Base-by-base conservation (phyloP, 2,329 filamentous ascomycete genomes). In the Penicillium italicum region DNA sequence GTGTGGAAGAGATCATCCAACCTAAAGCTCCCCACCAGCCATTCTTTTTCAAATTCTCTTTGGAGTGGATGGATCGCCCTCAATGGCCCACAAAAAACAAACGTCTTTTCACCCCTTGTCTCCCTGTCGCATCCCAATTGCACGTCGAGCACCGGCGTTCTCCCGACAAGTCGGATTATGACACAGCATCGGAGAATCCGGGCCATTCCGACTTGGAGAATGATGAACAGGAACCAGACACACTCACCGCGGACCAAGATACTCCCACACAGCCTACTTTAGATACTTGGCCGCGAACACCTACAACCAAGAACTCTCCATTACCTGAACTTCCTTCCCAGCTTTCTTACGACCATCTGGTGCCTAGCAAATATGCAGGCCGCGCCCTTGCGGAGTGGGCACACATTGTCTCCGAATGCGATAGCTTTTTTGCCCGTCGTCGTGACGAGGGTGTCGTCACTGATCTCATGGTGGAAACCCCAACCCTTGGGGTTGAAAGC, bases 31-130 rank as follows among this genome's bases (percentile, higher is more conserved):
- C 71, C 44, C 81, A 84, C 61, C 82, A 82, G 54, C 77, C 75
- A 38, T 85, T 82, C 62, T 83, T 79, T 59, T 88, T 88, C 76
- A 85, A 84, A 57, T 88, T 88, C 67, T 86, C 84, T 1, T 74
- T 88, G n/a, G 85, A 88, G 67, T 86, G 80, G 79, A 78, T 82
- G 46, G 81, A 84, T 55, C 80, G 80, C 65, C 72, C 80, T 68
- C 68, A 78, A 63, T 71, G 74, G 69, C 57, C 80, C 63, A 69
- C 76, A 70, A 71, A 80, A 72, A 71, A 83, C 77, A 75, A 75
- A 71, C 79, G 79, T 5, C 74, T 87, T 7, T 76, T 76, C 49
- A 77, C 81, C 9, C 85, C 85, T 1, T 77, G 78, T 38, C 76
- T 87, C 12, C 84, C 85, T 0, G 70, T 80, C 11, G 78, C 79